phyloP scores from a whole-genome alignment of 805 yeast species.

The Saccharomycopsis sp. region DNA sequence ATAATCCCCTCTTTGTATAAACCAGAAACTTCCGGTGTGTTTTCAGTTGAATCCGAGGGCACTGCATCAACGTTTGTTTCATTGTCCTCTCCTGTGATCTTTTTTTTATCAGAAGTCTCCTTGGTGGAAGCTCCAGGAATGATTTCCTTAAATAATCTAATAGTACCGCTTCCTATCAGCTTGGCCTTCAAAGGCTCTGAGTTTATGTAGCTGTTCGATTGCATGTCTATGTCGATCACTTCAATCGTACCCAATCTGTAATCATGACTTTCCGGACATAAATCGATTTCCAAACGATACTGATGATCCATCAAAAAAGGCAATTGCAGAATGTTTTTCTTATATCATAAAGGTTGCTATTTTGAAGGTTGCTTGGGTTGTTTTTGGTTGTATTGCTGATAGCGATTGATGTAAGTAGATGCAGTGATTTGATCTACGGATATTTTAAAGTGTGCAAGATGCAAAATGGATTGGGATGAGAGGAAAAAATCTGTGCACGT shows the following conservation, averaged over 20 bases:
- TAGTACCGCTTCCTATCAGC: conserved; percentile 66
- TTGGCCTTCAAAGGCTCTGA: conserved; percentile 49
- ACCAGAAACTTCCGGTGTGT: no score
- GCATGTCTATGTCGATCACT: not conserved
- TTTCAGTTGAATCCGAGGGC: not conserved
- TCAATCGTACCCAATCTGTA: not conserved
- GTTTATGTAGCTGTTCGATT: not conserved
- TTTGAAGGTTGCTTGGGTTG: no score
- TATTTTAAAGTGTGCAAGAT: no score
- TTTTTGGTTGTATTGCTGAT: no score
- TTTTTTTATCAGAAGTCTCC: not conserved
- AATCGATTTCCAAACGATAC: not conserved
- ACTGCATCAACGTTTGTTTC: not conserved
- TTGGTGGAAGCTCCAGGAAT: not conserved
- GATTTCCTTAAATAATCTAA: conserved; percentile 55
- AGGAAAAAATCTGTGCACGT: no score
- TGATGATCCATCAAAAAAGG: not conserved
- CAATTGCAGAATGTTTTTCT: not conserved
- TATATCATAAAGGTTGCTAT: not conserved
- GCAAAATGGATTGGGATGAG: no score
- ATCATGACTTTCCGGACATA: not conserved
- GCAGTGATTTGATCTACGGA: no score
- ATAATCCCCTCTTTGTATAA: not conserved
- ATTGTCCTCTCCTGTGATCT: not conserved
- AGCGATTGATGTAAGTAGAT: no score